Conservation (phyloP, 2,329 filamentous ascomycete genomes). For the Didymella keratinophila region DNA sequence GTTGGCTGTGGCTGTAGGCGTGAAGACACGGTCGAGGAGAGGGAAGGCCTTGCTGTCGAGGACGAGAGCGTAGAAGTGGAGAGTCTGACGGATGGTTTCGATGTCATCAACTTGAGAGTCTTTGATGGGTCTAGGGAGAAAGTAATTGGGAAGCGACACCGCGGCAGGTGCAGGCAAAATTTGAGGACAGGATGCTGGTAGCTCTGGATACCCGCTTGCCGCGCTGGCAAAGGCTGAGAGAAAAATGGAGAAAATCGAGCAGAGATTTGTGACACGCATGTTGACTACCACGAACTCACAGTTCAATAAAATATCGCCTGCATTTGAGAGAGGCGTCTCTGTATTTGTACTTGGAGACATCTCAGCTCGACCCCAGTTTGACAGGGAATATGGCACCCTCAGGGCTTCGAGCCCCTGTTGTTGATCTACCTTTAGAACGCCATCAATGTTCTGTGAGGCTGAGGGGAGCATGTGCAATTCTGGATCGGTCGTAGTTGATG, state of each 20-base stretch:
- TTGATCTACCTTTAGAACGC: constrained; percentile 1
- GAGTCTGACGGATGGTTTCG: constrained; percentile 13
- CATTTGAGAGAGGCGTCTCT: not conserved
- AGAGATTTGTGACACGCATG: not conserved
- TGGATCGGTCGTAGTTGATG: not conserved
- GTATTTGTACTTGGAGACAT: not conserved
- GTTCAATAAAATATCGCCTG: not conserved
- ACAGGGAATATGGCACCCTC: not conserved
- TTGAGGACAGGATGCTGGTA: constrained; percentile 15
- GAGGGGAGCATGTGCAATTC: not conserved
- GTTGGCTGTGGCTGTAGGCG: constrained; percentile 10
- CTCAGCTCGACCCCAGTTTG: not conserved
- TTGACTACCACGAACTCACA: not conserved
- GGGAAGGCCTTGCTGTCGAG: constrained; percentile 15
- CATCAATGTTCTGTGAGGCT: constrained; percentile 9
- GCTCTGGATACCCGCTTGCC: not conserved
- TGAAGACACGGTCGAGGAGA: constrained; percentile 14
- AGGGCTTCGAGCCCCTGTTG: not conserved
- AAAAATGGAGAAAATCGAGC: not conserved
- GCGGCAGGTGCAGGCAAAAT: constrained; percentile 14
- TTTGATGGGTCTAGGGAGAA: constrained; percentile 11
- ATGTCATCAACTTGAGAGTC: constrained; percentile 11
- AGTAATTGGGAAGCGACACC: constrained; percentile 8
- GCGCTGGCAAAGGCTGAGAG: not conserved
- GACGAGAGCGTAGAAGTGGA: constrained; percentile 15